Percentiles rank a stretch among this genome's conserved stretches.
Conservation (phyloP, 2,329 filamentous ascomycete genomes). For the Aspergillus clavatus region DNA sequence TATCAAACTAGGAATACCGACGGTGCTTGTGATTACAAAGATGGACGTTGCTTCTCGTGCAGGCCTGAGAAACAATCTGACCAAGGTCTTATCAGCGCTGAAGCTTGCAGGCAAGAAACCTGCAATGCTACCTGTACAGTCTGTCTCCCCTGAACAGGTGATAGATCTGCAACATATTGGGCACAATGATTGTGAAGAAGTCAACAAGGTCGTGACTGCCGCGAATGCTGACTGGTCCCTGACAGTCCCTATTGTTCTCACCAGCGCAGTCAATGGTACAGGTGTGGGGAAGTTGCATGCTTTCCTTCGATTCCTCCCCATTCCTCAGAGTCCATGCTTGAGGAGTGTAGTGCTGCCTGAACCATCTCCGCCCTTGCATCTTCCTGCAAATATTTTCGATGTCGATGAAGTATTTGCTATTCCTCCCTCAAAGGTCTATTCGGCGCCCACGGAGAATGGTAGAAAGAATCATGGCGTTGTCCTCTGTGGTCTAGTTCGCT, state of each 20-base stretch:
- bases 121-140: slow-evolving; percentile 55
- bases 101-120: slow-evolving; percentile 72
- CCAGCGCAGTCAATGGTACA: slow-evolving; percentile 77
- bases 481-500: slow-evolving; percentile 77
- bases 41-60: slow-evolving; percentile 75
- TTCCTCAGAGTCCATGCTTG: slow-evolving; percentile 47
- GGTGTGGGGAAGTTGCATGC: slow-evolving; percentile 80
- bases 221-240: slow-evolving; percentile 37
- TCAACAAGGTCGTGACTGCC: slow-evolving; percentile 50
- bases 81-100: slow-evolving; percentile 68
- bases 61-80: slow-evolving; percentile 65
- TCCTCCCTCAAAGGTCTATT: slow-evolving; percentile 56
- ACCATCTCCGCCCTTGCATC: slow-evolving; percentile 34
- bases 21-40: slow-evolving; percentile 84
- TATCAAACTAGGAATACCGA: slow-evolving; percentile 69
- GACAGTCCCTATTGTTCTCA: slow-evolving; percentile 78
- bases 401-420: slow-evolving; percentile 86
- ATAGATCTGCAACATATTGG: slow-evolving; percentile 56
- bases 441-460: slow-evolving; percentile 34
- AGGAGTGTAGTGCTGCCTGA: slow-evolving; percentile 18
- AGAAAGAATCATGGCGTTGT: slow-evolving; percentile 60
- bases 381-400: slow-evolving; percentile 69
- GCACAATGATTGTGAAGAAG: slow-evolving; percentile 52
- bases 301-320: slow-evolving; percentile 69
- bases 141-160: slow-evolving; percentile 46